These are phyloP conservation scores for Quercus parvula DNA, from an alignment of 306 rosid genomes.

Conservation along the genomic window DNA sequence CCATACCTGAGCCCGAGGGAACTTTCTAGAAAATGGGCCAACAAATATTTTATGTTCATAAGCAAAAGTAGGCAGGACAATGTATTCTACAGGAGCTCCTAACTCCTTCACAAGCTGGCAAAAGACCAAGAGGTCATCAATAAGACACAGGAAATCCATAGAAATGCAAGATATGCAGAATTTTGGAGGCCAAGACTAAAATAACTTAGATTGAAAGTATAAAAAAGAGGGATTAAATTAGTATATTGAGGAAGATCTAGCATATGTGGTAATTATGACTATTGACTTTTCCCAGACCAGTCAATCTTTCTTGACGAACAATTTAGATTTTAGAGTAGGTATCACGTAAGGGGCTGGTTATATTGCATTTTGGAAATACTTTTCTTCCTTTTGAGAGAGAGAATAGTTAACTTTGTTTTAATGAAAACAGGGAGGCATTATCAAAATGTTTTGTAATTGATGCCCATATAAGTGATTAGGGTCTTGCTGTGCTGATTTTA, in stretches of 20 bases:
- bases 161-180: neutral
- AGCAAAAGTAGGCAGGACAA: slow-evolving; percentile 91
- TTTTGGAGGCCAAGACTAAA: neutral
- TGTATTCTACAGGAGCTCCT: slow-evolving; percentile 81
- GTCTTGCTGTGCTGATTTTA: neutral
- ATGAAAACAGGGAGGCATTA: neutral
- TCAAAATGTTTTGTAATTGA: neutral
- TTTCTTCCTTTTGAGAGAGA: neutral
- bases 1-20: slow-evolving; percentile 86
- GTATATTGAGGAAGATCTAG: neutral
- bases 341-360: neutral
- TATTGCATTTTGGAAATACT: neutral
- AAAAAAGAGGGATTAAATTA: neutral
- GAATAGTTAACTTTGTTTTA: neutral
- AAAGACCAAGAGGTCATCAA: slow-evolving; percentile 11
- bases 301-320: neutral
- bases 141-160: slow-evolving; percentile 1
- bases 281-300: neutral
- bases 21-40: slow-evolving; percentile 92
- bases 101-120: slow-evolving; percentile 83
- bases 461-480: neutral
- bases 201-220: neutral
- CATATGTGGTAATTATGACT: neutral
- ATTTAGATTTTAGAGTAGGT: neutral
- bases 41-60: slow-evolving; percentile 94